Conservation (phyloP, 352 stramenopile species). For the Phytopythium litorale region DNA sequence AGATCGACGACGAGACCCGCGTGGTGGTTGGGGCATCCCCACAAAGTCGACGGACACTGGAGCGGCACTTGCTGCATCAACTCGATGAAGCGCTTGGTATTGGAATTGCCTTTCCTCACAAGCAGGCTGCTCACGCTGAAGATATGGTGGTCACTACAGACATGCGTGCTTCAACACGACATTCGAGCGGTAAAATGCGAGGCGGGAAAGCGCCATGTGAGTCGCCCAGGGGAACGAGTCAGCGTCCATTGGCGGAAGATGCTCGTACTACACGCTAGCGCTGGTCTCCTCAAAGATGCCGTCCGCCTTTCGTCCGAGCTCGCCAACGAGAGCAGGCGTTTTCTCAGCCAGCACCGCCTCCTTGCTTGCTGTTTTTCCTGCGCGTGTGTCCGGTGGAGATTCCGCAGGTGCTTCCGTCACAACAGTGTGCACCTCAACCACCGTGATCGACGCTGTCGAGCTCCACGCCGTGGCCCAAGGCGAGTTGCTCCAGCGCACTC, state of each 20-base stretch:
- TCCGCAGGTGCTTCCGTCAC: neutral
- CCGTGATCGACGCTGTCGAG: neutral
- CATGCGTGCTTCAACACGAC: constrained; percentile 56
- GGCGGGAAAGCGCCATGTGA: constrained; percentile 21
- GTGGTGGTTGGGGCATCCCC: neutral
- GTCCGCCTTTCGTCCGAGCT: constrained; percentile 29
- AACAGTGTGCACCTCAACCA: neutral
- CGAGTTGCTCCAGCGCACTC: neutral
- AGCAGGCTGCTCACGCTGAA: constrained; percentile 44
- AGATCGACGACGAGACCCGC: neutral
- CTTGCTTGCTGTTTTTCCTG: constrained; percentile 11
- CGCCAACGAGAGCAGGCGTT: constrained; percentile 23
- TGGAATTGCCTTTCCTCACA: constrained; percentile 63
- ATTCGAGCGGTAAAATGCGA: constrained; percentile 42
- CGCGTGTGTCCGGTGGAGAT: neutral
- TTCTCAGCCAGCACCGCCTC: constrained; percentile 33
- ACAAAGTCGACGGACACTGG: neutral
- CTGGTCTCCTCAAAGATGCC: constrained; percentile 16
- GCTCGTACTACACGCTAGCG: neutral
- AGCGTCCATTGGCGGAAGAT: constrained; percentile 11
- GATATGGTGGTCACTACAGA: constrained; percentile 28
- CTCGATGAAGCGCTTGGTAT: constrained; percentile 56
- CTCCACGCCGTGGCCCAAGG: neutral
- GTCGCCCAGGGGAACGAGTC: constrained; percentile 31
- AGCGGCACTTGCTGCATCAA: constrained; percentile 1